These are phyloP conservation scores for Xerophyta viscosa DNA, from an alignment of 106 monocot species.

Conservation along the genomic window DNA sequence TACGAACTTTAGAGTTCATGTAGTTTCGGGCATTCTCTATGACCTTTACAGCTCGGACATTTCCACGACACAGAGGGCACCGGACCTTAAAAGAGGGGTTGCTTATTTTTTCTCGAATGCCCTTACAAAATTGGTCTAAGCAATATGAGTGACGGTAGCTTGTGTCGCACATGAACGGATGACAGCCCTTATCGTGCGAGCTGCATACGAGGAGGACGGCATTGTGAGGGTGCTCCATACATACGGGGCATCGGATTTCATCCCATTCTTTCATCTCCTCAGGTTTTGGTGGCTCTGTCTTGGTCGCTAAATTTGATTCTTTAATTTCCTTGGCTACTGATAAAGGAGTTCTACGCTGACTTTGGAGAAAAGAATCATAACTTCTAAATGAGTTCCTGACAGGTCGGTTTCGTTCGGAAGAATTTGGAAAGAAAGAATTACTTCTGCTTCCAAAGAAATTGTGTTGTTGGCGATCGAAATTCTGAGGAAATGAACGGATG, in stretches of 20 bases:
- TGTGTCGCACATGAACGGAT: conserved; percentile 7
- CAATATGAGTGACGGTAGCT: conserved; percentile 7
- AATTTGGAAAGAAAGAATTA: neutral
- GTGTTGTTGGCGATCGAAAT: neutral
- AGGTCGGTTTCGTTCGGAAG: neutral
- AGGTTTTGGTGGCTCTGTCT: neutral
- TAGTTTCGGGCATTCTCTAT: neutral
- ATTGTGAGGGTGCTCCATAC: conserved; percentile 13
- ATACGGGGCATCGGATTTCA: neutral
- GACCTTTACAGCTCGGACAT: neutral
- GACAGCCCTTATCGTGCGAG: neutral
- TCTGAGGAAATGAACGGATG: neutral
- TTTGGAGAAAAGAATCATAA: neutral
- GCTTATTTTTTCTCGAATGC: neutral
- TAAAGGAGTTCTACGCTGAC: neutral
- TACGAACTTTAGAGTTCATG: conserved; percentile 7
- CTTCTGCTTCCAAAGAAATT: neutral
- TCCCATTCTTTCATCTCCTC: conserved; percentile 9
- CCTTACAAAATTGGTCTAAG: conserved; percentile 1
- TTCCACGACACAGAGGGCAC: neutral
- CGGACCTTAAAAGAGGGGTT: neutral
- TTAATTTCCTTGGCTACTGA: neutral
- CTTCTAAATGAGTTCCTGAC: neutral
- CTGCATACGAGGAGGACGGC: conserved; percentile 6
- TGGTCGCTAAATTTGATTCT: neutral